Conservation (phyloP, 2,329 filamentous ascomycete species). For the Xylaria arbuscula region DNA sequence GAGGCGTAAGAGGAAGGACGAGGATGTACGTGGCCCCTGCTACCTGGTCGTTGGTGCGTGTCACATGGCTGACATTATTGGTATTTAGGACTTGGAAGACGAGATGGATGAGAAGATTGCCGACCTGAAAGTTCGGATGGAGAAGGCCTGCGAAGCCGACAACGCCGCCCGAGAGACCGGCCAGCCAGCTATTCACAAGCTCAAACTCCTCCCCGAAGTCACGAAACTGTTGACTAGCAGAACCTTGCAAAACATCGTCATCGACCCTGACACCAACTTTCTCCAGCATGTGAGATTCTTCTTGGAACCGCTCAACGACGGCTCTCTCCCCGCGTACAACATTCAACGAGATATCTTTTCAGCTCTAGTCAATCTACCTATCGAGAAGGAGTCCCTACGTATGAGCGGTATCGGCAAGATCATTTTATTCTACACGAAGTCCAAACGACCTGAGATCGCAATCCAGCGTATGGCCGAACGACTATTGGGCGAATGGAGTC, state of each 20-base stretch:
- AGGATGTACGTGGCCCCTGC: conserved; percentile 72
- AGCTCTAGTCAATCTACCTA: conserved; percentile 81
- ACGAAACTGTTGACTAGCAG: conserved; percentile 89
- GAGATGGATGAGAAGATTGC: conserved; percentile 92
- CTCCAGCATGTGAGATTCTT: conserved; percentile 96
- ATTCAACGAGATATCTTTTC: conserved; percentile 95
- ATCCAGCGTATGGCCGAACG: conserved; percentile 96
- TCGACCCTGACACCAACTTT: conserved; percentile 95
- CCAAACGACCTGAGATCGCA: conserved; percentile 84
- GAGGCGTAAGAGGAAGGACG: conserved; percentile 82
- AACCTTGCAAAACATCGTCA: conserved; percentile 82
- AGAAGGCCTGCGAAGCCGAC: conserved; percentile 86
- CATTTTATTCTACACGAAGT: conserved; percentile 95
- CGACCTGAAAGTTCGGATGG: conserved; percentile 88
- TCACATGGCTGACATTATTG: conserved; percentile 21
- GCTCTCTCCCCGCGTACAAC: conserved; percentile 93
- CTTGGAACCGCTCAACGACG: conserved; percentile 93
- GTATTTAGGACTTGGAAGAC: conserved; percentile 81
- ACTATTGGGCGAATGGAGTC: conserved; percentile 93
- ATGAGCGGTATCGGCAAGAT: conserved; percentile 97
- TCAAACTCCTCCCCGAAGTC: conserved; percentile 93
- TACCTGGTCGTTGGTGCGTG: background rate
- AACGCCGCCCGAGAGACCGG: conserved; percentile 82
- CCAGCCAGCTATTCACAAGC: conserved; percentile 88
- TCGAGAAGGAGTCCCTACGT: conserved; percentile 89